phyloP scores from a whole-genome alignment of 495 filamentous ascomycete genomes.

The Astrothelium macrocarpum region DNA sequence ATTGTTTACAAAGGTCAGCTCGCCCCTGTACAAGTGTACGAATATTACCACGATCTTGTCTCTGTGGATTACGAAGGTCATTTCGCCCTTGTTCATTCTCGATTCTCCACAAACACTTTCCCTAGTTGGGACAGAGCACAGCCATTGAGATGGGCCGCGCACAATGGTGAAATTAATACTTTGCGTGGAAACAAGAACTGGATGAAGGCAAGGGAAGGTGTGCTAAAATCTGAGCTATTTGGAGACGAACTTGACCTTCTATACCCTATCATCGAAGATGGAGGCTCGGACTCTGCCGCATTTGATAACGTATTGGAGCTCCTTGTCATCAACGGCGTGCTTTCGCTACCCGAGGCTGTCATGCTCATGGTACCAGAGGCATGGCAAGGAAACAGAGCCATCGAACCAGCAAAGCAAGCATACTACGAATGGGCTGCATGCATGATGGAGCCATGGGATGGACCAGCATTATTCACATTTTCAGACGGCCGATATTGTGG shows the following conservation, averaged over 20 bases:
- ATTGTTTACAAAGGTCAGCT: constrained; percentile 99
- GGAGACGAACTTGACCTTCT: constrained; percentile 84
- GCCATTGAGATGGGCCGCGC: constrained; percentile 91
- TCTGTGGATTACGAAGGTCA: constrained; percentile 97
- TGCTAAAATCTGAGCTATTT: constrained; percentile 88
- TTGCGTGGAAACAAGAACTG: constrained; percentile 99
- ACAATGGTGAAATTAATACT: constrained; percentile 99
- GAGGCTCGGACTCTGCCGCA: constrained; percentile 94
- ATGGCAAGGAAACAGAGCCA: constrained; percentile 88
- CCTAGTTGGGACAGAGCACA: constrained; percentile 98
- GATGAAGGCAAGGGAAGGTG: constrained; percentile 97
- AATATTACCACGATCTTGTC: constrained; percentile 96
- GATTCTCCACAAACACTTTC: constrained; percentile 99
- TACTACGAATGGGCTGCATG: constrained; percentile 99
- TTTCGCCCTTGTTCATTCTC: constrained; percentile 95
- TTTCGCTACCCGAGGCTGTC: constrained; percentile 93
- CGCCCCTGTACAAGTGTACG: constrained; percentile 93
- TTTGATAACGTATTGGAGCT: constrained; percentile 98
- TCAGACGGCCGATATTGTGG: constrained; percentile 96
- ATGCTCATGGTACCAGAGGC: constrained; percentile 99
- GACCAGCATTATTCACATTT: constrained; percentile 95
- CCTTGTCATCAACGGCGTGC: constrained; percentile 89
- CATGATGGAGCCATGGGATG: constrained; percentile 99
- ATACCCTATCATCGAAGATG: constrained; percentile 95
- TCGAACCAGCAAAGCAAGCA: constrained; percentile 93